A percentile compares a stretch with the other conserved stretches of the same genome.
Conservation (phyloP, 371 early-diverging fungal genomes). For the Zancudomyces culisetae region DNA sequence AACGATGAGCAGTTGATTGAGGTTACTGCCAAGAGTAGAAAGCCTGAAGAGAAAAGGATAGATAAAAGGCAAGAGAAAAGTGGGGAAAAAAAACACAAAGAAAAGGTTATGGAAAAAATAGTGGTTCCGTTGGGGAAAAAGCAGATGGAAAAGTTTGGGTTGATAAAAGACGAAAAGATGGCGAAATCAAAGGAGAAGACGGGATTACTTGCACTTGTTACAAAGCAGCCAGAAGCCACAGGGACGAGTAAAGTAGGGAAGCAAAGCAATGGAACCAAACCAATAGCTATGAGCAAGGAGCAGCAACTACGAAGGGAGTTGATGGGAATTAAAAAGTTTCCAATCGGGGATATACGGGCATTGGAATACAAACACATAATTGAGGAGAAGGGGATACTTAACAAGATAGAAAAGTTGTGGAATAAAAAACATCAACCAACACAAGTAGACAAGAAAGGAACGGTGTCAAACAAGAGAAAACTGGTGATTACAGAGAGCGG, state of each 20-base stretch:
- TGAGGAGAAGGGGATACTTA: slow-evolving; percentile 12
- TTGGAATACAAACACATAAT: slow-evolving; percentile 13
- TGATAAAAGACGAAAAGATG: background rate
- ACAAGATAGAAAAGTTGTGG: slow-evolving; percentile 7
- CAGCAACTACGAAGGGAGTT: background rate
- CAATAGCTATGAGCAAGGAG: no score
- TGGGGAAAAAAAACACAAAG: background rate
- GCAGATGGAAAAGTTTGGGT: background rate
- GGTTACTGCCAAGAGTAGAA: no score
- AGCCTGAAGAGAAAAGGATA: background rate
- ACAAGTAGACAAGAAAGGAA: background rate
- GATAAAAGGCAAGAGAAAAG: background rate
- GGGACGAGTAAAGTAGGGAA: background rate
- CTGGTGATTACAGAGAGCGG: background rate
- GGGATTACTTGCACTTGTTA: background rate
- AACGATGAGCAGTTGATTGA: background rate
- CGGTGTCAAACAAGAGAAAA: background rate
- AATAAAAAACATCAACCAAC: background rate
- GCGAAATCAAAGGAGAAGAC: background rate
- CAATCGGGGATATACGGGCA: slow-evolving; percentile 16
- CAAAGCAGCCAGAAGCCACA: background rate
- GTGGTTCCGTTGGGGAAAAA: background rate
- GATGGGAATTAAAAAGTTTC: slow-evolving; percentile 12
- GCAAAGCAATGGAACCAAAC: background rate
- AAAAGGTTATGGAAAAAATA: background rate